Conservation (phyloP, 2,329 filamentous ascomycete species). For the Chrysoporthe cubensis region DNA sequence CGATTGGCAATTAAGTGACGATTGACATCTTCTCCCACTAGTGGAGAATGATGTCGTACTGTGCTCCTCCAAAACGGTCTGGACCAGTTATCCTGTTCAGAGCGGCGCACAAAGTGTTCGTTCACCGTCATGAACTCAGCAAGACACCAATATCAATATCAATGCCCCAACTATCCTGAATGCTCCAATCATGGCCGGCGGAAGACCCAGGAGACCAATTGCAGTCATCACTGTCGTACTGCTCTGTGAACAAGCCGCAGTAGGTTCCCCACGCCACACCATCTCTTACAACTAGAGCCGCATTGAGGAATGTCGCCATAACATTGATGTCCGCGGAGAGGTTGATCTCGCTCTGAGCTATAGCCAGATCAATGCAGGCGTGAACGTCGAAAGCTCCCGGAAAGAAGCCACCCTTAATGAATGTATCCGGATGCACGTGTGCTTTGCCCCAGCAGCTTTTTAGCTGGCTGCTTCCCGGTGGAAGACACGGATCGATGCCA, state of each 20-base stretch:
- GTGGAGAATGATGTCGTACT: neutral
- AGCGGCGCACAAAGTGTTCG: neutral
- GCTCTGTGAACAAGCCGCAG: conserved; percentile 4
- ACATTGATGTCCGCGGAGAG: neutral
- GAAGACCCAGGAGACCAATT: conserved; percentile 1
- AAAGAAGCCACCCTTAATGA: conserved; percentile 5
- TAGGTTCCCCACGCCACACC: conserved; percentile 7
- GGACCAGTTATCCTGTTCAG: neutral
- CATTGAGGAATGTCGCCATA: conserved; percentile 6
- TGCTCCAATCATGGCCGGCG: neutral
- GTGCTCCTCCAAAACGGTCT: neutral
- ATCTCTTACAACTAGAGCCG: conserved; percentile 5
- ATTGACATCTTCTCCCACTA: neutral
- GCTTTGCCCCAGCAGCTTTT: conserved; percentile 10
- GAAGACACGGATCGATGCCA: neutral
- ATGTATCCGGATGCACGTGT: neutral
- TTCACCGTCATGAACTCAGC: neutral
- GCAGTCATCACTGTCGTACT: neutral
- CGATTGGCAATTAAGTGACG: no score
- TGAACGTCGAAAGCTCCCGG: neutral
- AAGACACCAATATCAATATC: conserved; percentile 2
- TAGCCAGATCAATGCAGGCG: neutral
- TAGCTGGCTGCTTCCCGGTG: neutral
- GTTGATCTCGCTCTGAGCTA: conserved; percentile 7
- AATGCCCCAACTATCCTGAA: conserved; percentile 12